Conservation (phyloP, 73 alveolate genomes). For the Stentor roeselii region DNA sequence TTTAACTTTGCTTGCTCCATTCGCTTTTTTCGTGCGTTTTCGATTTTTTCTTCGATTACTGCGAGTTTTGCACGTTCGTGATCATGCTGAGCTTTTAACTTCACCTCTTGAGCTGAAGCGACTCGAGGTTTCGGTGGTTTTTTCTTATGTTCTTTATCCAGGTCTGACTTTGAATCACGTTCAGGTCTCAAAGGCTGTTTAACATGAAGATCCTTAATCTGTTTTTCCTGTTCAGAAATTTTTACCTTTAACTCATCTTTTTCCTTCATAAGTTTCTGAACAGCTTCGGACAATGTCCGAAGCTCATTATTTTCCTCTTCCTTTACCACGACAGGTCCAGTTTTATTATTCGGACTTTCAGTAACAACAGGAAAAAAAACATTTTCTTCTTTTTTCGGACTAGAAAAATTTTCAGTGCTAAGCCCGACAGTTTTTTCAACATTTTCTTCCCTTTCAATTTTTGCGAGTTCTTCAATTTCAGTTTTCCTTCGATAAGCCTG, state of each 20-base stretch:
- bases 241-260: background rate
- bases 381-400: background rate
- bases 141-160: background rate
- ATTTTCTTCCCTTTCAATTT: background rate
- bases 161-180: background rate
- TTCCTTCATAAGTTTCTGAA: background rate
- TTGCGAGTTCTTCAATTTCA: background rate
- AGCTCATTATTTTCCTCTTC: background rate
- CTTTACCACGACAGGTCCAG: background rate
- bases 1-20: background rate
- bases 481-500: background rate
- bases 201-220: background rate
- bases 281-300: background rate
- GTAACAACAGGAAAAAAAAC: too few species aligned
- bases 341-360: background rate
- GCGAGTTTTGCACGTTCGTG: background rate
- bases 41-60: conserved; percentile 4
- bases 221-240: conserved; percentile 7
- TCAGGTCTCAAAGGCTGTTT: background rate
- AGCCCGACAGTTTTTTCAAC: background rate
- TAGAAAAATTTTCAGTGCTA: background rate
- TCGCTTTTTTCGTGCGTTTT: background rate
- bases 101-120: background rate
- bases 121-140: background rate
- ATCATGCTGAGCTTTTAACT: conserved; percentile 5